A percentile compares a stretch with the other conserved stretches of the same genome.
Conservation (phyloP, 2,329 filamentous ascomycete genomes). For the Cladophialophora psammophila region DNA sequence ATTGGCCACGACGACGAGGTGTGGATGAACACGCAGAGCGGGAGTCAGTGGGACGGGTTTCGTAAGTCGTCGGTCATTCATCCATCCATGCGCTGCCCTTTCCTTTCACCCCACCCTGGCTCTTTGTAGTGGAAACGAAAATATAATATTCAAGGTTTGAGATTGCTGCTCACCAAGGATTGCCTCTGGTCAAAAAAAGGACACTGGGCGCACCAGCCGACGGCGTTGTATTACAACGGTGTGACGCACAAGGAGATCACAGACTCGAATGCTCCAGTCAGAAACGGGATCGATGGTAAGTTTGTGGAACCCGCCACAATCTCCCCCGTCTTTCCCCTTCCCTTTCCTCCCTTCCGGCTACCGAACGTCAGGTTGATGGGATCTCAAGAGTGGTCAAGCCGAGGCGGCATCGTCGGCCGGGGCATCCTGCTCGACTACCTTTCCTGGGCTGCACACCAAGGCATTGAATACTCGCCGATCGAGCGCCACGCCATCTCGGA, state of each 20-base stretch:
- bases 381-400: conserved; percentile 51
- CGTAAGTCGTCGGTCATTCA: conserved; percentile 32
- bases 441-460: conserved; percentile 58
- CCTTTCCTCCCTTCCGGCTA: too few species aligned
- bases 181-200: conserved; percentile 16
- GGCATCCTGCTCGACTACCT: conserved; percentile 54
- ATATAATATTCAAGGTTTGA: too few species aligned
- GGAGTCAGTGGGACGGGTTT: conserved; percentile 60
- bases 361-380: background rate
- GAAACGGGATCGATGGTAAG: conserved; percentile 32
- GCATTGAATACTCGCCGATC: conserved; percentile 61
- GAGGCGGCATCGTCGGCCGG: conserved; percentile 51
- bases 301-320: background rate
- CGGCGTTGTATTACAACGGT: conserved; percentile 39
- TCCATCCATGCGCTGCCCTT: background rate
- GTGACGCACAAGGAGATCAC: conserved; percentile 27
- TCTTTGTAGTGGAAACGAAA: background rate
- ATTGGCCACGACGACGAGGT: conserved; percentile 55
- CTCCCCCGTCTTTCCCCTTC: too few species aligned
- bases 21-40: conserved; percentile 57
- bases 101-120: background rate
- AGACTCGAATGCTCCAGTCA: background rate
- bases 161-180: background rate
- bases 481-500: conserved; percentile 61
- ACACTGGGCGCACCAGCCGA: conserved; percentile 52